Evolutionary conservation across 805 yeast genomes (phyloP), one percentile per base, ranked within the genome.

Genomic region (Barnettozyma wickerhamii): DNA sequence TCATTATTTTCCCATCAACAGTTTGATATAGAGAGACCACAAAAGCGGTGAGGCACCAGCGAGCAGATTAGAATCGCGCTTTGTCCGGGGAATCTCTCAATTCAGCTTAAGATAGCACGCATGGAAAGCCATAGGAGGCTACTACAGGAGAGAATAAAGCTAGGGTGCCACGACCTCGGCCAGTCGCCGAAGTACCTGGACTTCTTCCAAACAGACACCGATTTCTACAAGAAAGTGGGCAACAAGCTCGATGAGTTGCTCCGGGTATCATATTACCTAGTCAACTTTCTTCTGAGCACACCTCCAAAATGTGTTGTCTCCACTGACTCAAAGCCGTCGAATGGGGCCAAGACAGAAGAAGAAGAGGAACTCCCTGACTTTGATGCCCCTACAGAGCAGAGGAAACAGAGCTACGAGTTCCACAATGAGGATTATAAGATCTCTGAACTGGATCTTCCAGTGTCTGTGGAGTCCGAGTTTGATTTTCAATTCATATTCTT

Each of bases 231-330:
- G 5, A 40, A 38, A 23, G 32, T 51, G 10, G 45, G 29, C 9
- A 48, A 46, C 35, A 46, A 39, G 40, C 19, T 38, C 5, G 54
- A 51, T 17, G 52, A 48, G 9, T 38, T 51, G 26, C 10, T 46
- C 17, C 43, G 49, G 9, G 45, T 44, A 5, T 40, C 52, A 2
- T 44, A 35, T 18, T 47, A 21, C 18, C 32, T 51, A 28, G 32
- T 42, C 15, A 42, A 38, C 10, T 49, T 49, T 21, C 36, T 51
- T 5, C 41, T 37, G 2, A 38, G 41, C 4, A 44, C 46, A 7
- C 52, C 53, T 4, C 50, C 52, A 7, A 41, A 42, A 15, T 33
- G 24, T 10, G 24, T 28, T 7, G 14, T 6, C 4, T 4, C 30
- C 4, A 19, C 38, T 5, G 32, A 33, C 9, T 7, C 21, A 9